Evolutionary conservation across 2,329 filamentous ascomycete species (phyloP), one percentile per base, ranked within the genome.

Genomic region (Trichoderma aggressivum): DNA sequence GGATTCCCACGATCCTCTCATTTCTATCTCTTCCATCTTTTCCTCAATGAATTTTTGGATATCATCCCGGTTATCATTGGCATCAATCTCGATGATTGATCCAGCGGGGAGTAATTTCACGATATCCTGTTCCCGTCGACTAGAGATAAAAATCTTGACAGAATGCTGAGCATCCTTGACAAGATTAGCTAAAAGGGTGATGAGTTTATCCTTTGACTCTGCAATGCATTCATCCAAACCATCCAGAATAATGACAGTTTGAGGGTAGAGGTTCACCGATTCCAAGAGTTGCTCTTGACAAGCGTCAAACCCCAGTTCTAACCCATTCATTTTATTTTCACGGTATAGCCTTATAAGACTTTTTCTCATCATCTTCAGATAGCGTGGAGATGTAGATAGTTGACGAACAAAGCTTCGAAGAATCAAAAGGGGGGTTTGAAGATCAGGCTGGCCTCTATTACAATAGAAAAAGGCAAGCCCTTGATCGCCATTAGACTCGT

Each of bases 401-500:
- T 69, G 65, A 5, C 65, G 65, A 26, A 69, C 65, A 30, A 47
- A 61, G 55, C 65, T 69, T 28, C 18, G 65, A 14, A 69, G 65
- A 1, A 24, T 39, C 5, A 7, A 60, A 26, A 69, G 24, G 14
- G 65, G 56, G 4, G 61, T 21, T 16, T 14, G 16, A 32, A 69
- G 56, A 18, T 50, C 65, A 1, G 5, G 0, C 0, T 32, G n/a
- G n/a, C 65, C 65, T 18, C 50, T n/a, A 12, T 21, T 28, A n/a
- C 65, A 69, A 21, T 69, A 69, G 32, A 69, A 69, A 26, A 30
- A 69, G 8, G 65, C 65, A n/a, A 69, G 39, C 4, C 65, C 65
- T 24, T 53, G 50, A n/a, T 24, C 47, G 12, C 12, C 11, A 12
- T 50, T 0, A 50, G 47, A 12, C n/a, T 24, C 47, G 47, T 50